Evolutionary conservation across 2,329 filamentous ascomycete genomes (phyloP), one percentile per base, ranked within the genome.

Genomic region (Colletotrichum sp.): DNA sequence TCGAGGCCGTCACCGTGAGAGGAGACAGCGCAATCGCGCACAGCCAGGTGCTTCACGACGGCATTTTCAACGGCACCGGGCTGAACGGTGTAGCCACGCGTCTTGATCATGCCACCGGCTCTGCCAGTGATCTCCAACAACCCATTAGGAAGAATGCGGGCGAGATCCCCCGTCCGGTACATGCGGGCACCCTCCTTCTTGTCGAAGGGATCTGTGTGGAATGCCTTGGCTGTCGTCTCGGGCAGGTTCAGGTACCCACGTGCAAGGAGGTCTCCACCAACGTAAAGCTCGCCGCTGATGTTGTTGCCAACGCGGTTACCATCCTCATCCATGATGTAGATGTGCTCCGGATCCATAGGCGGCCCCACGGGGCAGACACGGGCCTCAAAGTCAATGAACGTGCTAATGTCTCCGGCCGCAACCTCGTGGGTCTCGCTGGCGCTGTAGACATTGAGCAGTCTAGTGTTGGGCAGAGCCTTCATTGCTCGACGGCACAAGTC

Each of bases 361-460:
- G 90, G 92, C 0, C 95, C 95, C 14, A 96, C 94, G 0, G 95
- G 94, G 78, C 94, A 95, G 77, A 95, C 94, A 3, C 89, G 86
- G 2, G 90, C 87, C 61, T 94, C 89, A 68, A 89, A 87, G 76
- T 93, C 88, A 36, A 95, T 83, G 83, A 95, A 94, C 2, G 92
- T 89, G 72, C 89, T 87, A 78, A 96, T 93, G 79, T 96, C 94
- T 55, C 94, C 94, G 78, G 93, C 95, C 2, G 94, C 94, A 76
- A 95, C 92, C 83, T 96, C 94, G 78, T 96, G 94, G 0, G 95
- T 96, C 83, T 96, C 95, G 80, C 94, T 95, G 18, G 94, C 94
- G 81, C 94, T 95, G 85, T 96, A 96, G 79, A 94, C 94, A 79
- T 96, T 96, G 77, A 96, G 90, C 14, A 96, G 85, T 18, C 93